Base-by-base conservation (phyloP, 2,329 filamentous ascomycete genomes). In the Trichophyton benhamiae region DNA sequence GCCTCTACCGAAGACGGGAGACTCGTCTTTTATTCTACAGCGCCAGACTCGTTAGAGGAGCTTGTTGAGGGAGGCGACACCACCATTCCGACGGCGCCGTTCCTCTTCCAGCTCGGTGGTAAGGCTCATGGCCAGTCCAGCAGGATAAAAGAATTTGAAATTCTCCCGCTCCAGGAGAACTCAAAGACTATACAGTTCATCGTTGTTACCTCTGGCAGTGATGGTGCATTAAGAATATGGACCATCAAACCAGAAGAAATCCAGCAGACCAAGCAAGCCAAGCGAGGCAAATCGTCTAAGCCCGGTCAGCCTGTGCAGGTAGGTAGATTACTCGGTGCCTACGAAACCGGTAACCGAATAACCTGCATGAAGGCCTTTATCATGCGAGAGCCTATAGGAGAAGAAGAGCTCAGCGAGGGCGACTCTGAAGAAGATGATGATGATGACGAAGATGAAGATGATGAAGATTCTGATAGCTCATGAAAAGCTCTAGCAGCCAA, bases 1-100 rank as follows among this genome's bases (percentile, higher is more conserved):
- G 79, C 94, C 0, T 90, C 90, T 1, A 96, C 94, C 0, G 94
- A 97, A 72, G 92, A 97, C 71, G 94, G 94, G 0, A 82, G 88
- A 59, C 81, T 97, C 41, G 70, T 95, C 59, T 89, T 97, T 72
- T 95, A 89, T 72, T 64, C 63, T 1, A 65, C 60, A 57, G 38
- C n/a, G 22, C 1, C 38, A 4, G 41, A 48, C 49, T 25, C 15
- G 46, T 61, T 69, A 33, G 72, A 67, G 49, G 72, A 75, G 42
- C 57, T 36, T 5, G 68, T 73, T 22, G 71, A 78, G 13, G 75
- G 78, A 30, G 73, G 75, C 20, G 77, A 78, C 22, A 75, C 85
- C 55, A 77, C 81, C 5, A 79, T 84, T 20, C 87, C 87, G 44
- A 82, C 83, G 68, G 79, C 77, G 60, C 72, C 73, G 52, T 71